Evolutionary conservation across 1,284 basidiomycete genomes (phyloP), one percentile per base, ranked within the genome.

Genomic region (Moesziomyces globuligerus): DNA sequence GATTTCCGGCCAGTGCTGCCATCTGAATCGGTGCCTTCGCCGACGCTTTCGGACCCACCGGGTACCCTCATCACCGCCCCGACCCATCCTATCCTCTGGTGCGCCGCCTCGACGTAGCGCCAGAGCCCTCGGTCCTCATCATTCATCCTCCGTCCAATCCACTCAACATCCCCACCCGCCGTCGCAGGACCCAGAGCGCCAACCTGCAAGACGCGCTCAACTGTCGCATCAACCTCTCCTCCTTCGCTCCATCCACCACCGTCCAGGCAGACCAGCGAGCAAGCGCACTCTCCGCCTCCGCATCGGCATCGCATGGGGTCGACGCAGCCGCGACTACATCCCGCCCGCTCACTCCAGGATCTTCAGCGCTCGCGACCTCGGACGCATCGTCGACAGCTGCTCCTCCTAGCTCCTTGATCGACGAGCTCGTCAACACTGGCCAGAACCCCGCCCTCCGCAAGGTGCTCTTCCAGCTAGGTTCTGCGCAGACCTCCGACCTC

Each of bases 121-220:
- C 66, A 62, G 66, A 66, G 51, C 34, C 15, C 25, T 42, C 18
- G 26, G 7, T 28, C 28, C 46, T 3, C 67, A 71, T 41, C 54
- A 71, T 71, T 65, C 57, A 65, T 32, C 61, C 61, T 54, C 61
- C 56, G 43, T 61, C 68, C 44, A 61, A 61, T n/a, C 61, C 57
- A 36, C 68, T 57, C 51, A 65, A 65, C 46, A 71, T 71, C 52
- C 68, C 61, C 26, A 71, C 61, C 29, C 68, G 68, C 24, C 56
- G 68, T 53, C 60, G 68, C 49, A 65, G 68, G 49, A 71, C 68
- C 26, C 68, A 65, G 37, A 71, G 68, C 53, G 68, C 68, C 26
- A 71, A 65, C 57, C 68, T 71, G 49, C 68, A 71, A 54, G 68
- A 71, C 68, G 61, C 68, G 48, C 68, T 71, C 61, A 65, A 71